These are phyloP conservation scores for Primulina tabacum DNA, from an alignment of 257 asterid species.

Conservation along the genomic window DNA sequence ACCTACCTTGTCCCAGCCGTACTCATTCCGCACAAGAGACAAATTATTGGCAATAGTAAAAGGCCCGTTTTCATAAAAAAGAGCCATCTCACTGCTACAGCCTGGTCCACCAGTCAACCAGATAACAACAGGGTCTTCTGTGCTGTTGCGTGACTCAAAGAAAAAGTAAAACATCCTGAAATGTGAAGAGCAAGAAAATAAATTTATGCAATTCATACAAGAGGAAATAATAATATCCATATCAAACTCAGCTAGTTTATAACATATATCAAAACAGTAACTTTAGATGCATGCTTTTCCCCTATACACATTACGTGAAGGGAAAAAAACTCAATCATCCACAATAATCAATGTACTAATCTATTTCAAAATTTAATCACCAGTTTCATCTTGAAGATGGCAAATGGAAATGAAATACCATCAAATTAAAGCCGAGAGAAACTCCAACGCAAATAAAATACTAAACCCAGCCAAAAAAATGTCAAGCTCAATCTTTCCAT, in stretches of 20 bases:
- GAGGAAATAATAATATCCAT: neutral
- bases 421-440: slow-evolving; percentile 16
- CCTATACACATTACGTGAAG: neutral
- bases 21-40: slow-evolving; percentile 76
- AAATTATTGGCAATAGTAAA: slow-evolving; percentile 61
- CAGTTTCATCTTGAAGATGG: slow-evolving; percentile 10
- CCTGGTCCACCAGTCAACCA: slow-evolving; percentile 99
- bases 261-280: no score
- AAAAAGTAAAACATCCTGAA: slow-evolving; percentile 91
- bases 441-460: neutral
- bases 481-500: neutral
- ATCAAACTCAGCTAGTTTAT: neutral
- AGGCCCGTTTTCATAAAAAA: slow-evolving; percentile 95
- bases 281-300: neutral
- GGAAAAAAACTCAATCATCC: neutral
- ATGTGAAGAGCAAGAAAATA: neutral
- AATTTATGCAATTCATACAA: neutral
- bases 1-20: slow-evolving; percentile 66
- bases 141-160: slow-evolving; percentile 82
- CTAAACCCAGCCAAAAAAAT: slow-evolving; percentile 5
- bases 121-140: slow-evolving; percentile 79
- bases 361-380: neutral
- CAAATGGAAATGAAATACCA: slow-evolving; percentile 5
- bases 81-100: slow-evolving; percentile 96
- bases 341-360: neutral